phyloP scores from a whole-genome alignment of 2,329 filamentous ascomycete genomes.

The Didymellaceae sp. region DNA sequence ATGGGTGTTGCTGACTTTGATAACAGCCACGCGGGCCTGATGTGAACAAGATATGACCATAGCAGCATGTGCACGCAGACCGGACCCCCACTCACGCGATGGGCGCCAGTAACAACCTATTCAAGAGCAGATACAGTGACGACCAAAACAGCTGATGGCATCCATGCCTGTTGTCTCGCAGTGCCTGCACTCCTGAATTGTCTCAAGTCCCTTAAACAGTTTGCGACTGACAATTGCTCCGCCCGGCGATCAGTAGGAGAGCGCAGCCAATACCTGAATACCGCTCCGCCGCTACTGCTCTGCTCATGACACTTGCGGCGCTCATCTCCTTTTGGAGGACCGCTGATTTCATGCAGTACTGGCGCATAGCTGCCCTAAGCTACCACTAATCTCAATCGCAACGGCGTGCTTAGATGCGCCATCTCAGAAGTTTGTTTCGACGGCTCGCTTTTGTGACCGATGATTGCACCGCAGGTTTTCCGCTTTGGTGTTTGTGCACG shows the following conservation, averaged over 20 bases:
- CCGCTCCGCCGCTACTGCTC: slow-evolving; percentile 12
- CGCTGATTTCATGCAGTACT: slow-evolving; percentile 16
- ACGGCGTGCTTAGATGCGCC: slow-evolving; percentile 11
- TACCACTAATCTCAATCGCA: slow-evolving; percentile 3
- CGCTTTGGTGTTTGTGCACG: slow-evolving; percentile 24
- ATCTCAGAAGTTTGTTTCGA: slow-evolving; percentile 7
- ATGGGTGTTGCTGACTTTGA: slow-evolving; percentile 35
- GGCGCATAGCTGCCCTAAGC: slow-evolving; percentile 11
- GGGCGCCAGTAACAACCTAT: background rate
- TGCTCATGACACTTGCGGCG: slow-evolving; percentile 3
- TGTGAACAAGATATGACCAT: slow-evolving; percentile 46
- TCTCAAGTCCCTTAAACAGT: slow-evolving; percentile 15
- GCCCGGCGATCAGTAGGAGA: slow-evolving; percentile 19
- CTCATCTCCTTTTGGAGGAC: slow-evolving; percentile 12
- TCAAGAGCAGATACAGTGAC: slow-evolving; percentile 4
- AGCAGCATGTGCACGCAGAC: slow-evolving; percentile 18
- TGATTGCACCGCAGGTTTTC: slow-evolving; percentile 16
- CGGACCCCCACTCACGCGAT: slow-evolving; percentile 30
- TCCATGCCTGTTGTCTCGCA: slow-evolving; percentile 10
- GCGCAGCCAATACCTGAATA: slow-evolving; percentile 29
- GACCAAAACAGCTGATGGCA: background rate
- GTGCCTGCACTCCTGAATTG: slow-evolving; percentile 19
- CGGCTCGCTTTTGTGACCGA: slow-evolving; percentile 10
- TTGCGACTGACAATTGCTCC: slow-evolving; percentile 17
- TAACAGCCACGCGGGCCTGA: slow-evolving; percentile 41